Conservation (phyloP, 73 alveolate species). For the Paraurostyla sp. region DNA sequence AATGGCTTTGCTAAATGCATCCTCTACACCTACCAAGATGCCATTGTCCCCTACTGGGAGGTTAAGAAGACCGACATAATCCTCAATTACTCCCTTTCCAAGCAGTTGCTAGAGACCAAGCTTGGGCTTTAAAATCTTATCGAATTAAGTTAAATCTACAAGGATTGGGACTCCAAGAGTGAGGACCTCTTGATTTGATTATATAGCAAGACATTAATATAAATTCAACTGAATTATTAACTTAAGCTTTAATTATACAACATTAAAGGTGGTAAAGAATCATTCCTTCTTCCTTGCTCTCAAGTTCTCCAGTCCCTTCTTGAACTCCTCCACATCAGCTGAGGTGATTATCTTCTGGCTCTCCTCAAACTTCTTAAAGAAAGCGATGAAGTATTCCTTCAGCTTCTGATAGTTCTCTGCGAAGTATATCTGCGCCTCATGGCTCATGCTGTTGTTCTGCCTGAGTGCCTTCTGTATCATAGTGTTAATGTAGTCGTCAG, state of each 20-base stretch:
- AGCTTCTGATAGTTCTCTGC: conserved; percentile 32
- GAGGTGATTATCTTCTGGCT: neutral
- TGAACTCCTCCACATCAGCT: conserved; percentile 12
- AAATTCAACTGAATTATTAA: too few species aligned
- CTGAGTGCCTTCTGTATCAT: neutral
- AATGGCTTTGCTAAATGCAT: neutral
- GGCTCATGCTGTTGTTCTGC: neutral
- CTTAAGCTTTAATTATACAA: too few species aligned
- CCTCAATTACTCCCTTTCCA: neutral
- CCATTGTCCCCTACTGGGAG: neutral
- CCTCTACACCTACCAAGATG: neutral
- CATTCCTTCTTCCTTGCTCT: too few species aligned
- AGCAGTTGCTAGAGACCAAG: neutral
- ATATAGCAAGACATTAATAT: too few species aligned
- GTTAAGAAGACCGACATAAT: neutral
- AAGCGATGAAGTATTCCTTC: conserved; percentile 36
- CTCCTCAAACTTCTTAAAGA: conserved; percentile 29
- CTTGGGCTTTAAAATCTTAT: neutral
- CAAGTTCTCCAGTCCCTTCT: neutral
- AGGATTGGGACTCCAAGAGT: neutral
- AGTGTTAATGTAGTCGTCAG: neutral
- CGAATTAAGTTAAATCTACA: neutral
- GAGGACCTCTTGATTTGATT: too few species aligned
- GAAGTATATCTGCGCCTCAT: conserved; percentile 54
- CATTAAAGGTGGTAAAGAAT: too few species aligned